Percentiles rank a stretch among this genome's conserved stretches.
Conservation (phyloP, 2,329 filamentous ascomycete genomes). For the Botrytis deweyae region DNA sequence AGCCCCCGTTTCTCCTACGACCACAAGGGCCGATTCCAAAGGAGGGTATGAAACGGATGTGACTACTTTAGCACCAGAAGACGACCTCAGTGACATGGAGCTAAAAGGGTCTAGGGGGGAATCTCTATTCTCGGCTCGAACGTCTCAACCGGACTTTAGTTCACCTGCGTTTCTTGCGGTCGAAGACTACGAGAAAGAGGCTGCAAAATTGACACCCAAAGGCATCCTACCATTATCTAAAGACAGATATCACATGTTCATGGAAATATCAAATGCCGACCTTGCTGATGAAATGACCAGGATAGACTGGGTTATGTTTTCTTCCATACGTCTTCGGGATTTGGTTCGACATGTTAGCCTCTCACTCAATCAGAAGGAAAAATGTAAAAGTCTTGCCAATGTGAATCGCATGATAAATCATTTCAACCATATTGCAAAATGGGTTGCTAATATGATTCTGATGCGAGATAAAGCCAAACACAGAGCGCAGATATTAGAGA, state of each 20-base stretch:
- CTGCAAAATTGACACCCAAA: conserved; percentile 67
- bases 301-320: conserved; percentile 99
- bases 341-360: conserved; percentile 88
- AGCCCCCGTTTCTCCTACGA: conserved; percentile 29
- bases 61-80: conserved; percentile 5
- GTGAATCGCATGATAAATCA: conserved; percentile 94
- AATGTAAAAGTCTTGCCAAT: conserved; percentile 74
- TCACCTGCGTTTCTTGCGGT: conserved; percentile 56
- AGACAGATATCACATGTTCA: conserved; percentile 83
- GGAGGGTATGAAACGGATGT: conserved; percentile 13
- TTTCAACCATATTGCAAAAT: conserved; percentile 82
- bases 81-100: conserved; percentile 33
- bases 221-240: conserved; percentile 74
- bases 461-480: conserved; percentile 96
- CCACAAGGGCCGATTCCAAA: conserved; percentile 26
- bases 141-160: conserved; percentile 30
- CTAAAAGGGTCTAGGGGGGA: conserved; percentile 32
- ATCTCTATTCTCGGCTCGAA: conserved; percentile 31
- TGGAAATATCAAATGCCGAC: conserved; percentile 80
- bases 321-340: conserved; percentile 87
- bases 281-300: conserved; percentile 89
- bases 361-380: conserved; percentile 66
- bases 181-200: conserved; percentile 80
- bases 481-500: conserved; percentile 84
- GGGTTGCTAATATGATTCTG: conserved; percentile 80